A percentile compares a stretch with the other conserved stretches of the same genome.
Conservation (phyloP, 495 filamentous ascomycete genomes). For the Opeltia flavorubescens region DNA sequence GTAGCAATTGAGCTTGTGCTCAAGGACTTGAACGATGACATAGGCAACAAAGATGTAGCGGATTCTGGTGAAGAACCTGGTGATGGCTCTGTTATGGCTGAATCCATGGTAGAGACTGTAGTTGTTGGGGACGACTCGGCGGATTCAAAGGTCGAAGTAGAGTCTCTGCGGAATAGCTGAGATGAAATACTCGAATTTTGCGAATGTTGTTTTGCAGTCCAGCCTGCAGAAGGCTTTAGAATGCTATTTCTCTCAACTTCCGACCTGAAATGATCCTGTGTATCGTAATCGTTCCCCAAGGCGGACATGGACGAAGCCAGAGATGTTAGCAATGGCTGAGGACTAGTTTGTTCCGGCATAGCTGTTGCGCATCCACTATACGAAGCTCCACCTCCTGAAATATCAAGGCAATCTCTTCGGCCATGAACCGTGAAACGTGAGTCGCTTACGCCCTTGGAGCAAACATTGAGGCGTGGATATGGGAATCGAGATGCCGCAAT, state of each 20-base stretch:
- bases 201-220: slow-evolving; percentile 5
- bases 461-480: background rate
- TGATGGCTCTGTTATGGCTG: slow-evolving; percentile 77
- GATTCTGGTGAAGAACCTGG: slow-evolving; percentile 89
- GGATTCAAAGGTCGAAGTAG: slow-evolving; percentile 67
- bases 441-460: background rate
- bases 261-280: slow-evolving; percentile 3
- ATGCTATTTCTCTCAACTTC: slow-evolving; percentile 3
- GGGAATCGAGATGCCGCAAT: background rate
- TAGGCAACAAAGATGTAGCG: slow-evolving; percentile 47
- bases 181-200: slow-evolving; percentile 18
- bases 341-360: slow-evolving; percentile 18
- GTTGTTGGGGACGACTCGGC: slow-evolving; percentile 92
- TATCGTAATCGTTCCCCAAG: slow-evolving; percentile 15
- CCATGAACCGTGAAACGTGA: background rate
- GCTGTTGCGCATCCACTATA: slow-evolving; percentile 1
- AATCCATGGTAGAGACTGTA: slow-evolving; percentile 85
- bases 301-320: slow-evolving; percentile 21
- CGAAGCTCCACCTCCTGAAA: background rate
- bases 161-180: slow-evolving; percentile 26
- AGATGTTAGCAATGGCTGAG: slow-evolving; percentile 16
- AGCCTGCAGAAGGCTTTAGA: background rate
- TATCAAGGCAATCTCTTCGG: background rate
- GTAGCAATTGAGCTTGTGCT: slow-evolving; percentile 4
- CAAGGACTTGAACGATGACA: slow-evolving; percentile 33